Conservation (phyloP, 2,329 filamentous ascomycete genomes). For the Blastomyces gilchristii region DNA sequence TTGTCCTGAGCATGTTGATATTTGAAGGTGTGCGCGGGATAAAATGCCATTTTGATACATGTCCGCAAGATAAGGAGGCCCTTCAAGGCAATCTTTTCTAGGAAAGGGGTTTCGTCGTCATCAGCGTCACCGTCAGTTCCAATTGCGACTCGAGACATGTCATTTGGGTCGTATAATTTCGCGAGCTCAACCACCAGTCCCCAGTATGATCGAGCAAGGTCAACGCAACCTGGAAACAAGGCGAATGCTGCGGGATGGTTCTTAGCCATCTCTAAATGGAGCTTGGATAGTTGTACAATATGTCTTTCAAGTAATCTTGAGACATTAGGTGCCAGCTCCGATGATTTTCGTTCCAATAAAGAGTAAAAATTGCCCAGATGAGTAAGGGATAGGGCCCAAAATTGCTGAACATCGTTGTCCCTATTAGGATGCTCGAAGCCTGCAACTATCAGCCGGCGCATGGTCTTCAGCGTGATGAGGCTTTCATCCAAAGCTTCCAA, state of each 20-base stretch:
- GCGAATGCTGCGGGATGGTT: conserved; percentile 73
- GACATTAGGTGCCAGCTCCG: conserved; percentile 42
- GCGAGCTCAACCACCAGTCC: conserved; percentile 66
- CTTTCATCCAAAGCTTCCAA: conserved; percentile 64
- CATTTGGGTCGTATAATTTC: conserved; percentile 45
- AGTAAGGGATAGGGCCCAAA: conserved; percentile 69
- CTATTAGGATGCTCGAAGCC: conserved; percentile 78
- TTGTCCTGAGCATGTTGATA: conserved; percentile 66
- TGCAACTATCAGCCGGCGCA: conserved; percentile 66
- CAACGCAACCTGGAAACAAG: conserved; percentile 66
- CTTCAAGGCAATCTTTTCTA: conserved; percentile 72
- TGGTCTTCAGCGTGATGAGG: conserved; percentile 63
- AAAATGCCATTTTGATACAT: conserved; percentile 77
- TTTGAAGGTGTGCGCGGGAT: conserved; percentile 70
- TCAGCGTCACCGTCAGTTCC: conserved; percentile 38
- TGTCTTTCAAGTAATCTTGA: conserved; percentile 68
- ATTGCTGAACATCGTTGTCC: conserved; percentile 62
- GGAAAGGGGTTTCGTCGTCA: conserved; percentile 45
- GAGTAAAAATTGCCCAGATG: conserved; percentile 69
- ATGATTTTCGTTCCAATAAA: conserved; percentile 49
- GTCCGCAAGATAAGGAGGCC: conserved; percentile 72
- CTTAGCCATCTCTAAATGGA: conserved; percentile 78
- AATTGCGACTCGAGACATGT: conserved; percentile 27
- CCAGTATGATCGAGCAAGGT: conserved; percentile 78
- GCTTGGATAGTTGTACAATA: conserved; percentile 77